Evolutionary conservation across 2,329 filamentous ascomycete species (phyloP), one percentile per base, ranked within the genome.

Genomic region (Parastagonospora avenae): DNA sequence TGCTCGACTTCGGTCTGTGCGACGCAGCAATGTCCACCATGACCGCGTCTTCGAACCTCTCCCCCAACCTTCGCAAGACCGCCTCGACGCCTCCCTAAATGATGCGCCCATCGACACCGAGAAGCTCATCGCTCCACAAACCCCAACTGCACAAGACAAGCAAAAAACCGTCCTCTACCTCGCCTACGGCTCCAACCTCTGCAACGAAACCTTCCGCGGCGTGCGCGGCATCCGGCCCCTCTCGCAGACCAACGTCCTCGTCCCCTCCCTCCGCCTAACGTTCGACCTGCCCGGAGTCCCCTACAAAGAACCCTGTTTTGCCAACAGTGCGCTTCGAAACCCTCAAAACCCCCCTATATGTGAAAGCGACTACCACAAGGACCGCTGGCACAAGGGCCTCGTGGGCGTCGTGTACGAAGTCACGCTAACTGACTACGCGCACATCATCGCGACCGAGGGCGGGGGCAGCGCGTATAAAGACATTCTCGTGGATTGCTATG

Each of bases 391-490:
- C 57, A 92, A 92, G 66, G 90, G 91, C 4, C 82, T 99, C 2
- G 84, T 97, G 35, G 94, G 94, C 19, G 91, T 96, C 12, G 94
- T 97, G 4, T 99, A 99, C 77, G 92, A 97, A 76, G 91, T 97
- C 28, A 96, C 92, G 1, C 77, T 82, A 14, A 74, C 82, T 37
- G 94, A 99, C 76, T 99, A 90, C 70, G 82, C 86, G 6, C 89
- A 84, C 52, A 96, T 99, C 62, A 88, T 97, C 54, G 87, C 87
- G 4, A 97, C 92, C 4, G 94, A 99, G 72, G 93, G 93, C 44
- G 92, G 90, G 29, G 92, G 92, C 14, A 77, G 86, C 2, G 83
- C 87, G n/a, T 99, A 99, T 77, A 79, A 87, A 49, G 92, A 97
- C 68, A 85, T 96, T 9, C 68, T 91, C 0, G 86, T 96, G 10